Conservation (phyloP, 768 basidiomycete species). For the Symmetrospora coprosmae region DNA sequence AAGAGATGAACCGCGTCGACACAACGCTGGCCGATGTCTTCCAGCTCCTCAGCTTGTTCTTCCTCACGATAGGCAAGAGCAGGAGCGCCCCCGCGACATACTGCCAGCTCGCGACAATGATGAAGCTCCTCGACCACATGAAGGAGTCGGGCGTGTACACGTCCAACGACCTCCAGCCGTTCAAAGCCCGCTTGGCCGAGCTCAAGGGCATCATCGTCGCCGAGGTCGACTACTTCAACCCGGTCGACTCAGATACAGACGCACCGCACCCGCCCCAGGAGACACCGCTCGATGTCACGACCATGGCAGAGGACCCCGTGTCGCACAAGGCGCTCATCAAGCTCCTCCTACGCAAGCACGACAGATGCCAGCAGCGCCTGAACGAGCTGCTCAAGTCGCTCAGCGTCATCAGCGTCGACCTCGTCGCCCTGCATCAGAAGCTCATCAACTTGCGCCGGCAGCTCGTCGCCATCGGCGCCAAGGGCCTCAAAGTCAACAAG, state of each 20-base stretch:
- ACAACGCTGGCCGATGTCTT: slow-evolving; percentile 93
- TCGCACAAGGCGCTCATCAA: slow-evolving; percentile 76
- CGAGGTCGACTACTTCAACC: slow-evolving; percentile 47
- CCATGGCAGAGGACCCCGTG: slow-evolving; percentile 44
- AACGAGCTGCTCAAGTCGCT: slow-evolving; percentile 61
- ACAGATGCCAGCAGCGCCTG: slow-evolving; percentile 60
- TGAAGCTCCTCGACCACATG: slow-evolving; percentile 66
- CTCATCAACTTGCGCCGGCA: slow-evolving; percentile 76
- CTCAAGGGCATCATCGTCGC: slow-evolving; percentile 72
- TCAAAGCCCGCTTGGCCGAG: slow-evolving; percentile 63
- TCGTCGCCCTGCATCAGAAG: slow-evolving; percentile 76
- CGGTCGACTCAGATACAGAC: not conserved
- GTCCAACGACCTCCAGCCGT: slow-evolving; percentile 74
- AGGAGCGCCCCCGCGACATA: slow-evolving; percentile 88
- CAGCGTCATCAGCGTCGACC: slow-evolving; percentile 72
- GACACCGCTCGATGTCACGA: not conserved
- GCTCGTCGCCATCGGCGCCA: slow-evolving; percentile 72
- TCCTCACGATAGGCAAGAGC: slow-evolving; percentile 92
- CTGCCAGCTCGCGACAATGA: slow-evolving; percentile 86
- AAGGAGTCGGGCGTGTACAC: slow-evolving; percentile 92
- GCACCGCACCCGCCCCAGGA: not conserved
- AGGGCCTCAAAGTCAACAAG: slow-evolving; percentile 62
- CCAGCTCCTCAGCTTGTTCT: slow-evolving; percentile 78
- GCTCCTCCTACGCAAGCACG: slow-evolving; percentile 75
- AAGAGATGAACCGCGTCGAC: slow-evolving; percentile 60